These are phyloP conservation scores for Aspergillus alliaceus DNA, from an alignment of 2,329 filamentous ascomycete species.

Conservation along the genomic window DNA sequence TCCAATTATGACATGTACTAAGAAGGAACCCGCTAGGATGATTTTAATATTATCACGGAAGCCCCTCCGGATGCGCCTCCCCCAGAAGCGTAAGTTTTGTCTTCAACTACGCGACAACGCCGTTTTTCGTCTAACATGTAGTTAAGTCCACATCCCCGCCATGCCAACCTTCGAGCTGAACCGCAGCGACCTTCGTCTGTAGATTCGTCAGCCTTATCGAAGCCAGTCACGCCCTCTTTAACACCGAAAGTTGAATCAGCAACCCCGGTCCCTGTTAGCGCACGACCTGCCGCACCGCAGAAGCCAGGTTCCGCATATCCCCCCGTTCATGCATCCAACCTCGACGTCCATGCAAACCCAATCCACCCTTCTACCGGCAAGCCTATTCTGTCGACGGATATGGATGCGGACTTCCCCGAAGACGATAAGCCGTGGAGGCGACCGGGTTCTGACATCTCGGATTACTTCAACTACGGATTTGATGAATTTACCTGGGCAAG, in stretches of 20 bases:
- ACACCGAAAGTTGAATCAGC: slow-evolving; percentile 34
- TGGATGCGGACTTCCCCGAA: slow-evolving; percentile 73
- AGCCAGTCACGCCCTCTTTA: slow-evolving; percentile 36
- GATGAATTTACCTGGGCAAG: slow-evolving; percentile 98
- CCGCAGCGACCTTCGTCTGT: slow-evolving; percentile 34
- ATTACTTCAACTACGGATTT: slow-evolving; percentile 99
- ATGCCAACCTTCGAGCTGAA: slow-evolving; percentile 37
- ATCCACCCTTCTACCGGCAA: slow-evolving; percentile 72
- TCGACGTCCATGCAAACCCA: slow-evolving; percentile 83
- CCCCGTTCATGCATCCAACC: slow-evolving; percentile 70
- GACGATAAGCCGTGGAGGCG: slow-evolving; percentile 91
- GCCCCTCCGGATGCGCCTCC: slow-evolving; percentile 43
- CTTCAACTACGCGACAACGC: neutral
- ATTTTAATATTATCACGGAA: slow-evolving; percentile 53
- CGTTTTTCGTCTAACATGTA: slow-evolving; percentile 15
- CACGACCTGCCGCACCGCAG: slow-evolving; percentile 43
- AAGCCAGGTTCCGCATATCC: slow-evolving; percentile 64
- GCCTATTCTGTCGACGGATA: slow-evolving; percentile 77
- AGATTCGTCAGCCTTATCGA: slow-evolving; percentile 30
- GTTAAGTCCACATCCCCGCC: slow-evolving; percentile 40
- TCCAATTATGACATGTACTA: neutral
- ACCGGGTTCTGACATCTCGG: slow-evolving; percentile 88
- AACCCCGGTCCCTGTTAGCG: slow-evolving; percentile 30
- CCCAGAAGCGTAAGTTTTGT: slow-evolving; percentile 36
- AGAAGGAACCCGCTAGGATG: slow-evolving; percentile 35